Evolutionary conservation across 345 rosid species (phyloP).

Genomic region (Cardamine chenopodiifolia): DNA sequence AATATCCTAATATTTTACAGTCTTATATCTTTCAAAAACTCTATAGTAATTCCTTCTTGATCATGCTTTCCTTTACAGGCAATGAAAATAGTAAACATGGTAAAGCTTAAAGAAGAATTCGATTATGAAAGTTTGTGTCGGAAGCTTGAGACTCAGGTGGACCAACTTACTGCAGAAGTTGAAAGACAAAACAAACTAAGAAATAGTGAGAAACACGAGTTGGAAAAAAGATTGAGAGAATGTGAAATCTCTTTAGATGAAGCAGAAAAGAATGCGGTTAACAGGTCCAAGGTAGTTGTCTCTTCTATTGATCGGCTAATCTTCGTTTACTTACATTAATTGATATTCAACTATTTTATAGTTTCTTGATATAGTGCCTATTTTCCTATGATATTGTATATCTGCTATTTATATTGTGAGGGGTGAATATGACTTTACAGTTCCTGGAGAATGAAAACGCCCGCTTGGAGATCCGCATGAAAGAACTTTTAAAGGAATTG

Average conservation of each 20-base stretch:
- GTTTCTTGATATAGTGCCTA: slow-evolving; percentile 25
- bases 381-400: background rate
- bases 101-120: slow-evolving; percentile 91
- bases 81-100: slow-evolving; percentile 89
- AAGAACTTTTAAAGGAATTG: slow-evolving; percentile 55
- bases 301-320: slow-evolving; percentile 41
- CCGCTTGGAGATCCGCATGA: slow-evolving; percentile 54
- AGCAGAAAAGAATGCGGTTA: slow-evolving; percentile 51
- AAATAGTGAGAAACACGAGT: slow-evolving; percentile 54
- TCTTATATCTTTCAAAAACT: slow-evolving; percentile 14
- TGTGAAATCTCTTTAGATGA: slow-evolving; percentile 54
- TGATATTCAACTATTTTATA: background rate
- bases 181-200: slow-evolving; percentile 79
- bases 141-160: slow-evolving; percentile 80
- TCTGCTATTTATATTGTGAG: slow-evolving; percentile 22
- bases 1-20: background rate
- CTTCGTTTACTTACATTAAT: background rate
- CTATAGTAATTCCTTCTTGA: slow-evolving; percentile 22
- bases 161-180: slow-evolving; percentile 81
- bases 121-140: slow-evolving; percentile 92
- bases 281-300: slow-evolving; percentile 79
- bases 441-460: slow-evolving; percentile 72
- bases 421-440: slow-evolving; percentile 46
- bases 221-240: slow-evolving; percentile 62
- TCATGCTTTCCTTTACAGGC: slow-evolving; percentile 59